Base-by-base conservation (phyloP, 805 yeast species). In the Wickerhamiella parazyma region DNA sequence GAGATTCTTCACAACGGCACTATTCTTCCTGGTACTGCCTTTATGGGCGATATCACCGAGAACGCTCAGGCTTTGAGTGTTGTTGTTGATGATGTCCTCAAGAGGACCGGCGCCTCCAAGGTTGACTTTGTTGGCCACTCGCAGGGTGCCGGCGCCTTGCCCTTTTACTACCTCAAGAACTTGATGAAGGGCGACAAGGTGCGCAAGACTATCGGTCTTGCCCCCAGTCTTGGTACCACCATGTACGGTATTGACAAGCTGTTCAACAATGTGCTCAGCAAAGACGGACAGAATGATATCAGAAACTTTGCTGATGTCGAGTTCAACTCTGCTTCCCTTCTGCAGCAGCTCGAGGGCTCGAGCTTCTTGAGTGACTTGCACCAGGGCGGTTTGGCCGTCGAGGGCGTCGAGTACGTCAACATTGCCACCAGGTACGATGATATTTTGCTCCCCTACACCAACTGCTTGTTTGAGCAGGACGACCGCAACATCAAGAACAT, bases 111-210 rank as follows among this genome's bases (percentile, higher is more conserved):
- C 24, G 38, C 38, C 19, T 25, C 21, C 3, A 37, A 37, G 41
- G 41, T 37, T 14, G 42, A 38, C 21, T 14, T 29, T 12, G 24
- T 38, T 6, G 42, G 42, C 25, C 42, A 38, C 42, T 38, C 42
- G 3, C 42, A 38, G 20, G 42, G 42, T 14, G 42, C 36, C 7
- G 42, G 42, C 29, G 42, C 42, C 2, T n/a, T 25, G 19, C 42
- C 42, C 14, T 29, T 20, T 28, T 38, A 22, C 29, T 38, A 38
- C 36, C 19, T 38, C 36, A 38, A 38, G 28, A 38, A 31, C 14
- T 12, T 38, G 6, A 31, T 28, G 42, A 12, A 14, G 18, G 42
- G 36, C 28, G 4, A 9, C 20, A 38, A 38, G 36, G 42, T 38
- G 3, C 25, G 36, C 21, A 38, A 38, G 31, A 29, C 10, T 11